Percentiles rank a stretch among this genome's conserved stretches.
Evolutionary conservation across 108 stramenopile species (phyloP).

Genomic region (Nannochloropsis gaditana): DNA sequence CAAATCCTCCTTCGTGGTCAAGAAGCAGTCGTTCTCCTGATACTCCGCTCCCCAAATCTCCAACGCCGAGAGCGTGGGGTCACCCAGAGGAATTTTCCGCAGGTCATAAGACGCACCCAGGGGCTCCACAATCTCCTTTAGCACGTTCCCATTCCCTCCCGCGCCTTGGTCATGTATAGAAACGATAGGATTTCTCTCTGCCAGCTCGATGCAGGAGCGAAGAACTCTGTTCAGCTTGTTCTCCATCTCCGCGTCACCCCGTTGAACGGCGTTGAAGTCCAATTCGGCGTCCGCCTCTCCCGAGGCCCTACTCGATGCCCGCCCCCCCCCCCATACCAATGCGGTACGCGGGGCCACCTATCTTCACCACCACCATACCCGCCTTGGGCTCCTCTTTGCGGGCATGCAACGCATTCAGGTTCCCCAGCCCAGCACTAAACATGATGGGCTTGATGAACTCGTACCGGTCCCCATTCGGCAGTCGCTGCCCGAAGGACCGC

Average conservation of each 20-base stretch:
- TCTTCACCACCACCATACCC: conserved; percentile 94
- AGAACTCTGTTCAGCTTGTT: conserved; percentile 94
- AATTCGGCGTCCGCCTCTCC: conserved; percentile 66
- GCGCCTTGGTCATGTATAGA: conserved; percentile 93
- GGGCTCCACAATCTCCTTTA: conserved; percentile 99
- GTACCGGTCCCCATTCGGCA: conserved; percentile 76
- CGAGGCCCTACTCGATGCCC: conserved; percentile 82
- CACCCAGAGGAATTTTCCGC: conserved; percentile 70
- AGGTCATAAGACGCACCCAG: conserved; percentile 88
- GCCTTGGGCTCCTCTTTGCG: conserved; percentile 79
- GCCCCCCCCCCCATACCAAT: conserved; percentile 97
- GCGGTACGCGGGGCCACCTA: conserved; percentile 95
- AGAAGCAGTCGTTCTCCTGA: conserved; percentile 96
- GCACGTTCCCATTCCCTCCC: conserved; percentile 97
- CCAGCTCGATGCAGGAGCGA: conserved; percentile 93
- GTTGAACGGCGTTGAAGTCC: conserved; percentile 98
- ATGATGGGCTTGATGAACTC: conserved; percentile 98
- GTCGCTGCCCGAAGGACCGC: conserved; percentile 87
- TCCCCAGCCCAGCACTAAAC: conserved; percentile 96
- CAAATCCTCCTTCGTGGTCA: conserved; percentile 67
- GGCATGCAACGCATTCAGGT: conserved; percentile 81
- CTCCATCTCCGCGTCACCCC: conserved; percentile 99
- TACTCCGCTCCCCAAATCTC: conserved; percentile 99
- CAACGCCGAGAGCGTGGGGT: conserved; percentile 85
- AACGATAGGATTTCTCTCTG: conserved; percentile 88